Evolutionary conservation across 192 early-diverging fungal genomes (phyloP).

Genomic region (Linnemannia exigua): DNA sequence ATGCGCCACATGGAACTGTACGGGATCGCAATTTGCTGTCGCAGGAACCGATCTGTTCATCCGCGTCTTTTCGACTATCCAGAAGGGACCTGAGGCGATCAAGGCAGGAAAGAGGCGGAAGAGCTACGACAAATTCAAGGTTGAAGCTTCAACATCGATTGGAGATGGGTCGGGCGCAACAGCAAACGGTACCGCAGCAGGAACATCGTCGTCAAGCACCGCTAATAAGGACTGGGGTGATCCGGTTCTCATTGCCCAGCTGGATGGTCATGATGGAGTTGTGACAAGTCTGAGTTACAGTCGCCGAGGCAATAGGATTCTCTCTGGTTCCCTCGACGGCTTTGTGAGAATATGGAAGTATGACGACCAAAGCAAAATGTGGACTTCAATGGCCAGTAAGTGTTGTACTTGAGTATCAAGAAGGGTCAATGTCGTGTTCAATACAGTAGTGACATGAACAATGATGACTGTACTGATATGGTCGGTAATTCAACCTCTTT

Average conservation of each 20-base stretch:
- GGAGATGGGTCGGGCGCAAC: constrained; percentile 10
- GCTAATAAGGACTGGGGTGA: constrained; percentile 42
- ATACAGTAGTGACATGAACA: background rate
- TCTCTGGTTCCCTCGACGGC: constrained; percentile 85
- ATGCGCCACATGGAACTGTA: constrained; percentile 81
- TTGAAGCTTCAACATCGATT: background rate
- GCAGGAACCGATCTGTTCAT: constrained; percentile 84
- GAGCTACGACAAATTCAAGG: constrained; percentile 28
- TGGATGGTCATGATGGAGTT: constrained; percentile 78
- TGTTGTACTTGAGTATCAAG: background rate
- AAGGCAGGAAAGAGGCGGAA: constrained; percentile 38
- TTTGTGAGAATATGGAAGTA: constrained; percentile 82
- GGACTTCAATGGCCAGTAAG: constrained; percentile 72
- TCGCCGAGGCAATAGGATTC: constrained; percentile 73
- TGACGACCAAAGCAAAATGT: constrained; percentile 62
- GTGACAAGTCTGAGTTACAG: constrained; percentile 85
- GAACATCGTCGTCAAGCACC: constrained; percentile 7
- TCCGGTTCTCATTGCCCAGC: constrained; percentile 66
- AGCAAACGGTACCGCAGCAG: constrained; percentile 1
- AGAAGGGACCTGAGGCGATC: constrained; percentile 49
- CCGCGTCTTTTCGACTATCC: constrained; percentile 81
- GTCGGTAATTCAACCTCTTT: background rate
- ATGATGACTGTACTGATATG: background rate
- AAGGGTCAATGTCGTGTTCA: background rate
- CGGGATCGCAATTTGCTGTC: constrained; percentile 84